Base-by-base conservation (phyloP, 2,329 filamentous ascomycete species). In the Epichloe glyceriae region DNA sequence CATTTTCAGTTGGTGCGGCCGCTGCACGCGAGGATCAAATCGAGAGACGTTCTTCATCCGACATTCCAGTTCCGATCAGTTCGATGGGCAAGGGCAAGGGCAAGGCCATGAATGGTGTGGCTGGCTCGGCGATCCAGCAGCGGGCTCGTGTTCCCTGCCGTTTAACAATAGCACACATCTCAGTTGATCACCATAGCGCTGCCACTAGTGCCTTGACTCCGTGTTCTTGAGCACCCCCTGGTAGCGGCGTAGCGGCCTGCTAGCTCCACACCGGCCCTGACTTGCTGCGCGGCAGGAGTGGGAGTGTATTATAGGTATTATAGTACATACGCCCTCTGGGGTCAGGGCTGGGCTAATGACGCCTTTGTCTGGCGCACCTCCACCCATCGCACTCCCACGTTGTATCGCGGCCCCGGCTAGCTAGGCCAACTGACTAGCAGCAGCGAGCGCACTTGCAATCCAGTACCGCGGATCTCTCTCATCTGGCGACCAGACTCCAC, bases 391-490 rank as follows among this genome's bases (percentile, higher is more conserved):
- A 44, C 47, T 50, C 49, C 55, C 55, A 58, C 56, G 56, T 58
- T 58, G 53, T 55, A 26, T 26, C 22, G 22, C 52, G 51, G 46
- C 50, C 47, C 53, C 53, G 51, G 53, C 53, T 47, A 35, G 46
- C 20, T 12, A 30, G 50, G 53, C 50, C 56, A 49, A 53, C 26
- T 30, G 55, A 53, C 56, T 62, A 63, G 60, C 54, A 44, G 22
- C 45, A 42, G 30, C n/a, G 4, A 35, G 37, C 26, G 26, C 26
- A 40, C 57, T 57, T 58, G 55, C 61, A 65, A 63, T 65, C 62
- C 61, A 65, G 61, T 60, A 58, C 59, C 56, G 59, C 58, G 61
- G 60, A 58, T 64, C 61, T 62, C 54, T 58, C 53, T 58, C 52
- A 53, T 53, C 52, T 53, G 33, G 47, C 35, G 46, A 26, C 33